A percentile compares a stretch with the other conserved stretches of the same genome.
These are phyloP conservation scores for Elsinoe australis DNA, from an alignment of 2,329 filamentous ascomycete species.

Conservation along the genomic window DNA sequence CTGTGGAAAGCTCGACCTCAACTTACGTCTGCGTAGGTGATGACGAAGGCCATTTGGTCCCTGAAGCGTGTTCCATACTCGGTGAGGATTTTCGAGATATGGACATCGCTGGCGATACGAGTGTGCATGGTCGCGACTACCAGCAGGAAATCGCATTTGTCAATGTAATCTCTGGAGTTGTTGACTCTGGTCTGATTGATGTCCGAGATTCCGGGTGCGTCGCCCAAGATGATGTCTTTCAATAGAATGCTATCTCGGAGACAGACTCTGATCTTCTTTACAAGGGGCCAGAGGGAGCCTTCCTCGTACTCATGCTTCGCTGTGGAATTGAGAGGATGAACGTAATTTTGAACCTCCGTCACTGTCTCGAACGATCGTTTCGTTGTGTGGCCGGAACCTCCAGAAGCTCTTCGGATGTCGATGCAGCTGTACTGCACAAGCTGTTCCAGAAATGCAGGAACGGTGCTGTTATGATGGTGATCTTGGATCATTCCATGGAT, in stretches of 20 bases:
- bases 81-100: slow-evolving; percentile 19
- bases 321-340: slow-evolving; percentile 1
- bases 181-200: slow-evolving; percentile 22
- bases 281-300: slow-evolving; percentile 24
- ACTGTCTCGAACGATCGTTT: not conserved
- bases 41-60: slow-evolving; percentile 22
- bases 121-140: slow-evolving; percentile 19
- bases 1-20: too few relatives aligned
- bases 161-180: slow-evolving; percentile 20
- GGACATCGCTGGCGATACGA: slow-evolving; percentile 21
- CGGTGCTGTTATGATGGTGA: too few relatives aligned
- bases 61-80: slow-evolving; percentile 23
- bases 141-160: slow-evolving; percentile 24
- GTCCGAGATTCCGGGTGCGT: slow-evolving; percentile 25
- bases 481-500: too few relatives aligned
- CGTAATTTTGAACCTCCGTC: not conserved
- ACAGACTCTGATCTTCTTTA: slow-evolving; percentile 20
- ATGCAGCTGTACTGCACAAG: not conserved
- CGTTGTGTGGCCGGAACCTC: not conserved
- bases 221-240: slow-evolving; percentile 22
- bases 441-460: not conserved
- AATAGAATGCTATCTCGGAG: slow-evolving; percentile 20
- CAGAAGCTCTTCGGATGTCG: not conserved
- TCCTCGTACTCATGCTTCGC: not conserved
- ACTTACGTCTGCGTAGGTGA: slow-evolving; percentile 22